A percentile compares a stretch with the other conserved stretches of the same genome.
Conservation (phyloP, 371 early-diverging fungal species). For the Blakeslea trispora region DNA sequence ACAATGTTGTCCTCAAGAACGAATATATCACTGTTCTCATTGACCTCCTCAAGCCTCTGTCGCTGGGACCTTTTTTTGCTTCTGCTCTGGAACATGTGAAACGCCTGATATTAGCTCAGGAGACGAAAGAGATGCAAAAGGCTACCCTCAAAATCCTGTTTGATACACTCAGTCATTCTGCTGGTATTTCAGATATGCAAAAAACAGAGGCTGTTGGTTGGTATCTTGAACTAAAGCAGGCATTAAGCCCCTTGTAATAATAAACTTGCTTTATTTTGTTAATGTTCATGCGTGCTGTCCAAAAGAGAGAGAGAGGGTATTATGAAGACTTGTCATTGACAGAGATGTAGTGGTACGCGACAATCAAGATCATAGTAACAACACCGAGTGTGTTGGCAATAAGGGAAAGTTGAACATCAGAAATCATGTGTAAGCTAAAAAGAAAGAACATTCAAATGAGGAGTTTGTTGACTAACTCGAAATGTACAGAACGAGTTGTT, state of each 20-base stretch:
- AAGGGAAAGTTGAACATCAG: conserved; percentile 56
- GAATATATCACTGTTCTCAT: conserved; percentile 39
- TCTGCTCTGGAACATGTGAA: conserved; percentile 29
- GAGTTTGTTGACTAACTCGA: too few species aligned
- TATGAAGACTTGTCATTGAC: conserved; percentile 41
- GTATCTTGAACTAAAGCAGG: conserved; percentile 45
- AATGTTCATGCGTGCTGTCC: neutral
- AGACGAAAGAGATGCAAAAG: conserved; percentile 25
- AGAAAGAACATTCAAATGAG: too few species aligned
- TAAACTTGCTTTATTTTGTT: conserved; percentile 1
- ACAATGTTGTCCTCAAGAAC: conserved; percentile 27
- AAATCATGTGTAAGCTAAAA: conserved; percentile 36
- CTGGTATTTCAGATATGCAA: conserved; percentile 53
- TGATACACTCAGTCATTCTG: conserved; percentile 49
- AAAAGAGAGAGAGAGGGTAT: too few species aligned
- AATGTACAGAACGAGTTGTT: neutral
- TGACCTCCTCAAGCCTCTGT: conserved; percentile 49
- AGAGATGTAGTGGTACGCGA: conserved; percentile 58
- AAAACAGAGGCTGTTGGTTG: conserved; percentile 51
- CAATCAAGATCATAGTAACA: conserved; percentile 59
- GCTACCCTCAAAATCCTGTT: conserved; percentile 46
- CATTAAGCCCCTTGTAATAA: conserved; percentile 21
- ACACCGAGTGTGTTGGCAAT: conserved; percentile 63
- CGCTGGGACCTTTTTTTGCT: conserved; percentile 51
- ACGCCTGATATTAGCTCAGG: conserved; percentile 23